Conservation (phyloP, 352 stramenopile genomes). For the Globisporangium polare region DNA sequence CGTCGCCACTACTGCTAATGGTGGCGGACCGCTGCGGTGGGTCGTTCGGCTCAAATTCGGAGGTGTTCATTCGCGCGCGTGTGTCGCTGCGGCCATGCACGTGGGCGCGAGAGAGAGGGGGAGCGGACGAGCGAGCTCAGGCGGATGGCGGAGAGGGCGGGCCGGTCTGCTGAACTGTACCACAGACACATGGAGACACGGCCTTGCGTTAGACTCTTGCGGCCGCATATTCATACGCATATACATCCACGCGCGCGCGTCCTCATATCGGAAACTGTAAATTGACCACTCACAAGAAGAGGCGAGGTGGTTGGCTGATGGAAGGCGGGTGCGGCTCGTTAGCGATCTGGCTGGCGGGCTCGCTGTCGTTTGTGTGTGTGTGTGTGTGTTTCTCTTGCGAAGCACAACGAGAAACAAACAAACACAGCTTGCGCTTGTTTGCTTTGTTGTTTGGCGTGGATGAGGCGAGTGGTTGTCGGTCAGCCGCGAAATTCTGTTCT, state of each 20-base stretch:
- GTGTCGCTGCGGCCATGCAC: neutral
- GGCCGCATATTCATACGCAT: too few relatives aligned
- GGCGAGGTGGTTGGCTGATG: slow-evolving; percentile 4
- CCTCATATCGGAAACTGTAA: neutral
- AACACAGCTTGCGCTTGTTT: too few relatives aligned
- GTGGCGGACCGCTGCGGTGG: neutral
- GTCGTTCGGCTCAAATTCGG: slow-evolving; percentile 17
- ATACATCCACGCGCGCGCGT: neutral
- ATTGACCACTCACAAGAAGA: neutral
- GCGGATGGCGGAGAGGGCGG: too few relatives aligned
- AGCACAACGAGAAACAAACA: slow-evolving; percentile 12
- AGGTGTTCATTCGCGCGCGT: slow-evolving; percentile 18
- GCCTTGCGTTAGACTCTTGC: too few relatives aligned
- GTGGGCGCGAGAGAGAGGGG: neutral
- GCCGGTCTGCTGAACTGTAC: too few relatives aligned
- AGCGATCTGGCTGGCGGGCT: neutral
- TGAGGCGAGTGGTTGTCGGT: slow-evolving; percentile 23
- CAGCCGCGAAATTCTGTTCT: slow-evolving; percentile 29
- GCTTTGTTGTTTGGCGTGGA: neutral
- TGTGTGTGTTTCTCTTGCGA: neutral
- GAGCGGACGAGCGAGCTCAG: neutral
- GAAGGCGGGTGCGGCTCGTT: neutral
- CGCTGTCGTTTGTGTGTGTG: neutral
- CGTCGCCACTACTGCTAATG: neutral
- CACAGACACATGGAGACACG: too few relatives aligned